Base-by-base conservation (phyloP, 768 basidiomycete genomes). In the Tylopilus intermedius region DNA sequence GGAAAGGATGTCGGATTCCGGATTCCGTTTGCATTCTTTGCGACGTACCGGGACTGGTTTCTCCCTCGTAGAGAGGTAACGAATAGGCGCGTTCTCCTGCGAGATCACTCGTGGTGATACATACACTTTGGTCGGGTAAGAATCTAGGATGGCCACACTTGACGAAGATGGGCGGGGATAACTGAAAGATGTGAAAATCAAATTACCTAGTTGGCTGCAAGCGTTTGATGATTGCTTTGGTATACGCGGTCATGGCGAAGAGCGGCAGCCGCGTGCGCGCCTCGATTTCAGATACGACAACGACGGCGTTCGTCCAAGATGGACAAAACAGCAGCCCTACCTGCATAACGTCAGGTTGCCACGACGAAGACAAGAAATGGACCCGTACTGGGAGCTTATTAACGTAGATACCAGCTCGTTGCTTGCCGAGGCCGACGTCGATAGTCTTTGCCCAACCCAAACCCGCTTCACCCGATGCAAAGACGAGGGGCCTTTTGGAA, bases 211-310 rank as follows among this genome's bases (percentile, higher is more conserved):
- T 63, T 18, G 84, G 82, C 53, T 74, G 62, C 37, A 83, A 57
- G 10, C 58, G 57, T 14, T 73, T 70, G 14, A 83, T 57, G 5
- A 82, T 60, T 9, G 64, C 58, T 32, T 66, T 60, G 0, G 77
- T 76, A 60, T 83, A 84, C 3, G 64, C 60, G 42, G 78, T 70
- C 75, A 81, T 81, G 11, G 72, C 72, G 59, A 69, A 74, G 42
- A 78, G 62, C 11, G 83, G 83, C 24, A 86, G 62, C 14, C 60
- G 58, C n/a, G 58, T 54, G 24, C 71, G 69, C 6, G 74, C 65
- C 35, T 75, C 68, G 2, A 67, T 69, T 66, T 84, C 83, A 2
- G 83, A 84, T 9, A 82, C 64, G 14, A 86, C 61, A 11, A 85
- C 59, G 22, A 67, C 70, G 5, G 73, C 67, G 14, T 63, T 61